These are phyloP conservation scores for Lachnellula hyalina DNA, from an alignment of 2,329 filamentous ascomycete species.

Conservation along the genomic window DNA sequence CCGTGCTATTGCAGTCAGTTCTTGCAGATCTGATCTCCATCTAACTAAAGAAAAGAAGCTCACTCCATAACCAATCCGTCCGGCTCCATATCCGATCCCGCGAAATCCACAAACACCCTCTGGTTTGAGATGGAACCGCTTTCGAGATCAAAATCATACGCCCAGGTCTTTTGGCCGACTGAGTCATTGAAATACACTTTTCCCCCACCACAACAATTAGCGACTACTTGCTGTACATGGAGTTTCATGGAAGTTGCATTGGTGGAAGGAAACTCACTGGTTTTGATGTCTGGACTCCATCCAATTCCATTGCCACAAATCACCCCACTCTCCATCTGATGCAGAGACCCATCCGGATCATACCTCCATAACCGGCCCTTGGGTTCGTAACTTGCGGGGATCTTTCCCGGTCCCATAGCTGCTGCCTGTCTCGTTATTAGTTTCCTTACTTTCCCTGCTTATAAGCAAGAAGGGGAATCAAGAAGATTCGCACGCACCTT, in stretches of 20 bases:
- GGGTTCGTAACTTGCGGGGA: slow-evolving; percentile 29
- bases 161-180: slow-evolving; percentile 29
- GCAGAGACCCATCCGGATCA: slow-evolving; percentile 24
- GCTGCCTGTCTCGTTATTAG: slow-evolving; percentile 20
- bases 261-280: slow-evolving; percentile 19
- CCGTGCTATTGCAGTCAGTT: slow-evolving; percentile 18
- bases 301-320: slow-evolving; percentile 33
- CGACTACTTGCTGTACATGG: too few relatives aligned
- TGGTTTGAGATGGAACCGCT: slow-evolving; percentile 30
- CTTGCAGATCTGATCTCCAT: neutral
- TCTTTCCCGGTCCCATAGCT: slow-evolving; percentile 29
- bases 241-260: neutral
- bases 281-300: slow-evolving; percentile 34
- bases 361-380: slow-evolving; percentile 19
- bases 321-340: slow-evolving; percentile 30
- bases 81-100: slow-evolving; percentile 23
- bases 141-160: slow-evolving; percentile 32
- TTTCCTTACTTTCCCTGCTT: neutral
- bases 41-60: slow-evolving; percentile 3
- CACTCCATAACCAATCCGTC: slow-evolving; percentile 36
- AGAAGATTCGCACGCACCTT: slow-evolving; percentile 3
- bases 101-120: slow-evolving; percentile 20
- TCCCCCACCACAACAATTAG: too few relatives aligned
- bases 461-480: neutral
- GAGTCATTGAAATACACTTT: slow-evolving; percentile 35